These are phyloP conservation scores for Hylodesmum podocarpum DNA, from an alignment of 306 rosid species.

Conservation along the genomic window DNA sequence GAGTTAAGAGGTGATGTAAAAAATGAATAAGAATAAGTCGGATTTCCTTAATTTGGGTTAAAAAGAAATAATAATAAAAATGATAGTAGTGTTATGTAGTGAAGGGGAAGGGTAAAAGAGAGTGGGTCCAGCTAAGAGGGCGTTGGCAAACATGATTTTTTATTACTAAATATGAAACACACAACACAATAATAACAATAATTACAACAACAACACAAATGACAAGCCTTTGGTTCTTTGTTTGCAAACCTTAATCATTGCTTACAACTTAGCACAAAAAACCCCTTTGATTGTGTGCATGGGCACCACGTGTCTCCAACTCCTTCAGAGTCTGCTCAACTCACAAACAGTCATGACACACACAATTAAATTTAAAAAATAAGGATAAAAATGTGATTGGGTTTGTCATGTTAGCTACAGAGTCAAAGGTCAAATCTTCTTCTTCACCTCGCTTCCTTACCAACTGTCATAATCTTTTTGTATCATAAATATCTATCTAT, in stretches of 20 bases:
- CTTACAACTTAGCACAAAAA: background rate
- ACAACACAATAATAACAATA: too few species aligned
- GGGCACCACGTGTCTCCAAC: conserved; percentile 40
- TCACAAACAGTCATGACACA: background rate
- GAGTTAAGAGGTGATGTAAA: too few species aligned
- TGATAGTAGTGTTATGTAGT: too few species aligned
- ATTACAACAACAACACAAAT: too few species aligned
- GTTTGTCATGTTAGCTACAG: too few species aligned
- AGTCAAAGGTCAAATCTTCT: conserved; percentile 24
- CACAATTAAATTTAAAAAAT: background rate
- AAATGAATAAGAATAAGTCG: too few species aligned
- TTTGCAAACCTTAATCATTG: background rate
- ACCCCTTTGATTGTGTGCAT: conserved; percentile 35
- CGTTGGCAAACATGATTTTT: background rate
- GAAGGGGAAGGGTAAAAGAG: too few species aligned
- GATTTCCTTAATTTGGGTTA: too few species aligned
- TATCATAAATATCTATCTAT: conserved; percentile 30
- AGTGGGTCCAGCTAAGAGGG: background rate
- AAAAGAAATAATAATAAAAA: background rate
- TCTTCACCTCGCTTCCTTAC: background rate
- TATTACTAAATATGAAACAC: too few species aligned
- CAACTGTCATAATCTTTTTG: conserved; percentile 20
- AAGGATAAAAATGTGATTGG: background rate
- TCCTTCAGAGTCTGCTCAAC: background rate
- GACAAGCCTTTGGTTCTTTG: background rate